Evolutionary conservation across 2,329 filamentous ascomycete genomes (phyloP), one percentile per base, ranked within the genome.

Genomic region (Hypoxylon sp.): DNA sequence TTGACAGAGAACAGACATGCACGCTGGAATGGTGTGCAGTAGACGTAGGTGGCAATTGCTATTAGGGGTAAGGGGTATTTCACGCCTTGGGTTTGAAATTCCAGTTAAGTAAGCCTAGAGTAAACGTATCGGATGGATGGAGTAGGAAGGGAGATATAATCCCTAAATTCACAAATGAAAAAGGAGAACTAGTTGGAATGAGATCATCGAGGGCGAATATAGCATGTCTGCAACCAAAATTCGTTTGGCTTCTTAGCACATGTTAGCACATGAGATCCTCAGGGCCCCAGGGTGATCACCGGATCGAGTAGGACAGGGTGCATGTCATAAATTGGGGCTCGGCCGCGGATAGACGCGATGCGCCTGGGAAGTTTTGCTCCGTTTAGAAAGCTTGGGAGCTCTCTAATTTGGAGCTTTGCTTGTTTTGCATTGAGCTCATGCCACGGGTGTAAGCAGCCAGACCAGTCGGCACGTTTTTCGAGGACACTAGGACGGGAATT

Each of bases 1-100:
- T 23, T 53, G 66, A 61, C 68, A 57, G 41, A 51, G 41, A 30
- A 60, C 25, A 53, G 48, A 45, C 76, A 76, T 76, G 32, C 72
- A 70, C 68, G 60, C 13, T 32, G 45, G 45, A 34, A 38, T 46
- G 49, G 28, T 62, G 52, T 48, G 43, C 50, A 52, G 5, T 21
- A 53, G 9, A 58, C 28, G 6, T 7, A 30, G 5, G 28, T 13
- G 49, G 28, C 17, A 21, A 30, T 32, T 32, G 50, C 6, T 41
- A 28, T 60, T 51, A 41, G 6, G 34, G 45, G 50, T 49, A 28
- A 41, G 6, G 34, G 45, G 50, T 49, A 28, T 50, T 41, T 52
- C 45, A 60, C 55, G 13, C 60, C 13, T 46, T 30, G 58, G 43
- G 21, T 36, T 41, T 21, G 14, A 57, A 52, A 6, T 30, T 30